These are phyloP conservation scores for Cladophialophora carrionii DNA, from an alignment of 2,329 filamentous ascomycete genomes.

Conservation along the genomic window DNA sequence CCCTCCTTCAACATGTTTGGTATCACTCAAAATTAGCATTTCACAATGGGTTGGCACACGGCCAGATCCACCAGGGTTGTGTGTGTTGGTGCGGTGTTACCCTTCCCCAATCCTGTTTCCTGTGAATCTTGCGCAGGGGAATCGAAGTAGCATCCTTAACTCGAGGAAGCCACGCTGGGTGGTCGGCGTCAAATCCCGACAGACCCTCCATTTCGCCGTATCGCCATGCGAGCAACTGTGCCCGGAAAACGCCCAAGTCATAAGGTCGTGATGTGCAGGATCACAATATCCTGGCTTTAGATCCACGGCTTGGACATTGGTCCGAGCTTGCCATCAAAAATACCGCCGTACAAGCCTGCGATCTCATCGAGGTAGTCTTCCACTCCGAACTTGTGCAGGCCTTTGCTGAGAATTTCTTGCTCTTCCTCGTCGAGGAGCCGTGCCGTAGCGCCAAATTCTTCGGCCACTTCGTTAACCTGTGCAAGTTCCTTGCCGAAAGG, in stretches of 20 bases:
- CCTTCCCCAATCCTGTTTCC: neutral
- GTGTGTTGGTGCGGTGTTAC: constrained; percentile 1
- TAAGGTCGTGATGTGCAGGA: constrained; percentile 22
- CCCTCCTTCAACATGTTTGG: constrained; percentile 1
- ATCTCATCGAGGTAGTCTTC: constrained; percentile 86
- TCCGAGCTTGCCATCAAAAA: constrained; percentile 57
- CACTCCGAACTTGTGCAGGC: constrained; percentile 73
- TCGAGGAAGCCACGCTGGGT: neutral
- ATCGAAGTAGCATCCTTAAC: neutral
- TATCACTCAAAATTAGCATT: constrained; percentile 26
- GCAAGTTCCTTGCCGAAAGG: constrained; percentile 90
- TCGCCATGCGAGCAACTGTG: constrained; percentile 20
- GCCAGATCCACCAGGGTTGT: constrained; percentile 7
- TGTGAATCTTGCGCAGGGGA: neutral
- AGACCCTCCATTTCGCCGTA: constrained; percentile 19
- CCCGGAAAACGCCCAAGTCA: constrained; percentile 3
- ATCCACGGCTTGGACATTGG: constrained; percentile 48
- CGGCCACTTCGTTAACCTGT: constrained; percentile 88
- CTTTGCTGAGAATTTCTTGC: constrained; percentile 67
- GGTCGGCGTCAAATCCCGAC: neutral
- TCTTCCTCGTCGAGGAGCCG: constrained; percentile 69
- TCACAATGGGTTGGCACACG: constrained; percentile 7
- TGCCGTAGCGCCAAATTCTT: constrained; percentile 72
- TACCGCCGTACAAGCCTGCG: constrained; percentile 65
- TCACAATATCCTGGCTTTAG: constrained; percentile 33